phyloP scores from a whole-genome alignment of 192 early-diverging fungal genomes.

The Coemansia umbellata region DNA sequence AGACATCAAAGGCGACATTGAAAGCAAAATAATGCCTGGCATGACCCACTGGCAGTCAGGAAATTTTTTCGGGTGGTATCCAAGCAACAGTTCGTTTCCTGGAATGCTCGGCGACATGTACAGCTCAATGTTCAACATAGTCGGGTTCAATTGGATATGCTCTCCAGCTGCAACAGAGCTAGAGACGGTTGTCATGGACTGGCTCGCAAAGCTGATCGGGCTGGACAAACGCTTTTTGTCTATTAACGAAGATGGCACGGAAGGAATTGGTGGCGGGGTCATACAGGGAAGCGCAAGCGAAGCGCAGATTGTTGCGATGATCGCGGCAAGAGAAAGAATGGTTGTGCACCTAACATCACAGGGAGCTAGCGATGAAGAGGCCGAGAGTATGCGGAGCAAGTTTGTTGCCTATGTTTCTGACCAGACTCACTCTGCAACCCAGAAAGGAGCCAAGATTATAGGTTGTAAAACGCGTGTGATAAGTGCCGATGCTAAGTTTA shows the following conservation, averaged over 20 bases:
- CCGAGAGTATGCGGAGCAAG: constrained; percentile 11
- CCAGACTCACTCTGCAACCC: constrained; percentile 56
- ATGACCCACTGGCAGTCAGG: constrained; percentile 68
- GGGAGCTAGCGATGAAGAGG: constrained; percentile 31
- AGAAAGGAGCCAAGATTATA: constrained; percentile 56
- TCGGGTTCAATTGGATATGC: constrained; percentile 57
- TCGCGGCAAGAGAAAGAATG: constrained; percentile 54
- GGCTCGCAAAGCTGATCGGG: constrained; percentile 60
- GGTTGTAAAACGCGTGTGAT: constrained; percentile 40
- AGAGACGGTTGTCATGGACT: constrained; percentile 59
- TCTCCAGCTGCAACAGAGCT: constrained; percentile 62
- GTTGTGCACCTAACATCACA: constrained; percentile 25
- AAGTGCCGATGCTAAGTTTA: constrained; percentile 33
- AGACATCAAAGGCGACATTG: constrained; percentile 46
- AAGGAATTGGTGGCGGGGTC: constrained; percentile 60
- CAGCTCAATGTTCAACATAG: constrained; percentile 52
- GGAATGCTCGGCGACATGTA: constrained; percentile 63
- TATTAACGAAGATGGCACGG: constrained; percentile 34
- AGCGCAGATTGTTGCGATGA: constrained; percentile 55
- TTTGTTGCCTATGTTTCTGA: constrained; percentile 61
- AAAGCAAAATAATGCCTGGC: constrained; percentile 60
- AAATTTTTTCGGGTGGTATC: constrained; percentile 63
- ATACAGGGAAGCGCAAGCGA: constrained; percentile 65
- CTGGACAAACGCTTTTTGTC: constrained; percentile 54
- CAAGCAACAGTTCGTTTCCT: constrained; percentile 53